Base-by-base conservation (phyloP, 2,329 filamentous ascomycete genomes). In the Thermothelomyces thermophilus region DNA sequence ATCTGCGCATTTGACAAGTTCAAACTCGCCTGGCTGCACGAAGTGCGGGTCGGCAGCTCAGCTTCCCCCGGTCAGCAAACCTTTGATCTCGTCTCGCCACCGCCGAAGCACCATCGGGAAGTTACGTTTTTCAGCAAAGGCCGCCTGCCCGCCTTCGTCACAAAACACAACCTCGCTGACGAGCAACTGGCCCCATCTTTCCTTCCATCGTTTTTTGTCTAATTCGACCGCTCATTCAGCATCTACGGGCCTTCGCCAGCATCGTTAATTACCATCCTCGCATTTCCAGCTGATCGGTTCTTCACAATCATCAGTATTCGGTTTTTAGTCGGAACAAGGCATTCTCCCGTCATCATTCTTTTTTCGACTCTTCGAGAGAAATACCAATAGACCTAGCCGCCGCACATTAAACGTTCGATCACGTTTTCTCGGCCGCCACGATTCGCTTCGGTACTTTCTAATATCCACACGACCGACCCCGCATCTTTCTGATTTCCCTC, bases 161-260 rank as follows among this genome's bases (percentile, higher is more conserved):
- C 41, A 22, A 9, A 7, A 33, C n/a, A 7, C n/a, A 19, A 13
- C 24, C 7, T 19, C 34, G 24, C 33, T 33, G 13, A 24, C 11
- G 20, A 41, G 20, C 47, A 40, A 41, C 35, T 48, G 30, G 46
- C 48, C 42, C 40, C 22, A 19, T 51, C 50, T 46, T 46, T 55
- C 56, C 47, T 55, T 52, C 46, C 37, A 19, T 52, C 45, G 48
- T 54, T 47, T 36, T 44, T 53, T 46, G 48, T 22, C 37, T 22
- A 28, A 30, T 41, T 53, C 46, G 39, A 46, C 49, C 56, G 54
- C 57, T 60, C 58, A 56, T 59, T 58, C 58, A 56, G 54, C 56
- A 57, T 42, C 48, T 41, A 52, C 57, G 37, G 51, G 58, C 54
- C 50, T 56, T 34, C 47, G 34, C 37, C 56, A 17, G 49, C 52